Conservation (phyloP, 2,329 filamentous ascomycete genomes). For the Sodiomyces alkalinus region DNA sequence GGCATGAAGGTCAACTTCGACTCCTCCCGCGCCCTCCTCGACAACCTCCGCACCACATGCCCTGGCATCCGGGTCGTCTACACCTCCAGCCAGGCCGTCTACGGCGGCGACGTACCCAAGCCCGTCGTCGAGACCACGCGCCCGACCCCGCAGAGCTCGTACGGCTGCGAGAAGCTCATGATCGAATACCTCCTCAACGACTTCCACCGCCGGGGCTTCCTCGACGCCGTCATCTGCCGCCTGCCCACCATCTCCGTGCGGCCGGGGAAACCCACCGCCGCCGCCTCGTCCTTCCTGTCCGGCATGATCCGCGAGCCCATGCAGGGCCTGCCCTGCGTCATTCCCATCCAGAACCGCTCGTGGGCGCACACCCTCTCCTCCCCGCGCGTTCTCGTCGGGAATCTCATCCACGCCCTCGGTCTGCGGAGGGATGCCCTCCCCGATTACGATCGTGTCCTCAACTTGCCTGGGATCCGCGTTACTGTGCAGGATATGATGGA, state of each 20-base stretch:
- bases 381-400: slow-evolving; percentile 27
- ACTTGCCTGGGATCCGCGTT: slow-evolving; percentile 35
- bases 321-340: slow-evolving; percentile 26
- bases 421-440: slow-evolving; percentile 23
- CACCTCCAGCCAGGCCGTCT: slow-evolving; percentile 37
- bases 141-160: slow-evolving; percentile 36
- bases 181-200: slow-evolving; percentile 39
- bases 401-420: slow-evolving; percentile 26
- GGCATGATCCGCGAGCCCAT: slow-evolving; percentile 48
- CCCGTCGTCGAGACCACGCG: slow-evolving; percentile 26
- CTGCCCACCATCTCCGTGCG: slow-evolving; percentile 46
- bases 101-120: slow-evolving; percentile 29
- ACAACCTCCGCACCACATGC: slow-evolving; percentile 26
- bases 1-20: slow-evolving; percentile 36
- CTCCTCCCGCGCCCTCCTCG: slow-evolving; percentile 30
- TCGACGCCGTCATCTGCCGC: slow-evolving; percentile 39
- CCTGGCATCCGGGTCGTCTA: slow-evolving; percentile 34
- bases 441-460: slow-evolving; percentile 27
- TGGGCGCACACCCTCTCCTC: slow-evolving; percentile 25
- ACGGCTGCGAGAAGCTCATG: slow-evolving; percentile 38
- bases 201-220: slow-evolving; percentile 29
- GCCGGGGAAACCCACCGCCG: slow-evolving; percentile 43
- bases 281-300: slow-evolving; percentile 43
- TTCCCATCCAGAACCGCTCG: slow-evolving; percentile 17
- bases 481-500: slow-evolving; percentile 37